Base-by-base conservation (phyloP, 495 filamentous ascomycete species). In the Xylaria curta region DNA sequence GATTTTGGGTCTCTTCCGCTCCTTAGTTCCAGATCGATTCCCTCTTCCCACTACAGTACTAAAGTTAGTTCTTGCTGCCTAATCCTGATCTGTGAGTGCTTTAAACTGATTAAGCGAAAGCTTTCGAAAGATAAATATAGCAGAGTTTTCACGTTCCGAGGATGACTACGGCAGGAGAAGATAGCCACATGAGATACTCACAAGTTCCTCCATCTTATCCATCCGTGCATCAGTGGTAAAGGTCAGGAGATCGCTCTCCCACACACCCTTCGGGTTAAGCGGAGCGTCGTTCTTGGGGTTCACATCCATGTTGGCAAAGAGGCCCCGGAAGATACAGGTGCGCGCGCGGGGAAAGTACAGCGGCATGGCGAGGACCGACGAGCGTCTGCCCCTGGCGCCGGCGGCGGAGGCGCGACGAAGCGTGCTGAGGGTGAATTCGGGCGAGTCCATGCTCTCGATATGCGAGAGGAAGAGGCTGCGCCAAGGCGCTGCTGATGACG, bases 161-260 rank as follows among this genome's bases (percentile, higher is more conserved):
- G 3, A 59, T 33, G 54, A 59, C n/a, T 5, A 13, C 15, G 44
- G 15, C 12, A 33, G 0, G 21, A 13, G 54, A 59, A 36, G 13
- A 36, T 9, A 59, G 15, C 8, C 21, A 5, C 0, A 38, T 7
- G n/a, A 44, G 26, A n/a, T 38, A 56, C 65, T 67, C 53, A 90
- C 86, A 0, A 98, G 74, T 78, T 98, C 91, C 3, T 80, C 80
- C 2, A 90, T 83, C 83, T 99, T 99, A 42, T 90, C 86, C 93
- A 94, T 97, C 13, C 96, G 86, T 12, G 87, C 86, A 78, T 99
- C 96, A 0, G 95, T 97, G 0, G 95, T 98, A 71, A 98, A 91
- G 1, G 92, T 89, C 4, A 90, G 85, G 70, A 93, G 80, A 73
- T 98, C 94, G 66, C 88, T 92, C 62, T 92, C 90, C 77, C 85